phyloP scores from a whole-genome alignment of 192 early-diverging fungal genomes.

The Linnemannia exigua region DNA sequence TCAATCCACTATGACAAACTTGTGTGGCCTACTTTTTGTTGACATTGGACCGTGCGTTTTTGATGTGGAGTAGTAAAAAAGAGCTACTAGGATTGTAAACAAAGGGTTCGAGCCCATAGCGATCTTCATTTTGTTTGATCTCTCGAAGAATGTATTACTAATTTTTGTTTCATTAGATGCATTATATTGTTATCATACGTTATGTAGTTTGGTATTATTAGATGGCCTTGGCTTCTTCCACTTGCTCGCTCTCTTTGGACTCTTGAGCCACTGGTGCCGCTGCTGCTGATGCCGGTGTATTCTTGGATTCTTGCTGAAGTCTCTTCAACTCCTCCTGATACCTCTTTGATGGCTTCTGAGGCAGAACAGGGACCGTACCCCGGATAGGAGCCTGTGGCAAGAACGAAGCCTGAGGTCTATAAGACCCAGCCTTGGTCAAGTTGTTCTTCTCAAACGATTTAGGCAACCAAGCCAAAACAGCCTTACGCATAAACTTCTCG shows the following conservation, averaged over 20 bases:
- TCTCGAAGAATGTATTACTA: neutral
- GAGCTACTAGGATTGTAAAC: neutral
- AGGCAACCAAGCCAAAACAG: conserved; percentile 33
- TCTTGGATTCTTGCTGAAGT: neutral
- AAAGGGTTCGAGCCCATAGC: neutral
- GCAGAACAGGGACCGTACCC: neutral
- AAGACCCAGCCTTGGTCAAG: conserved; percentile 19
- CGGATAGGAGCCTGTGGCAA: conserved; percentile 2
- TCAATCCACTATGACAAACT: no score
- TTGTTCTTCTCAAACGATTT: conserved; percentile 15
- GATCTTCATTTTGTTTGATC: neutral
- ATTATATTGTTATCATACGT: neutral
- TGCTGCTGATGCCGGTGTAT: neutral
- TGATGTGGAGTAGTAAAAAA: neutral
- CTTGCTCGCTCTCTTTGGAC: neutral
- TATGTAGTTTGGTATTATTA: neutral
- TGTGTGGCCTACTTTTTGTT: no score
- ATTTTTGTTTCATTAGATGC: neutral
- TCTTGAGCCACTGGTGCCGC: neutral
- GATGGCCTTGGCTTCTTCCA: neutral
- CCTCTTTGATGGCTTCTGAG: conserved; percentile 36
- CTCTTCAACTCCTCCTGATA: conserved; percentile 21
- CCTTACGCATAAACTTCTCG: conserved; percentile 27
- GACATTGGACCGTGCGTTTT: neutral
- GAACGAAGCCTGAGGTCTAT: conserved; percentile 33